Evolutionary conservation across 2,329 filamentous ascomycete species (phyloP).

Genomic region (Endocalyx cinctus): DNA sequence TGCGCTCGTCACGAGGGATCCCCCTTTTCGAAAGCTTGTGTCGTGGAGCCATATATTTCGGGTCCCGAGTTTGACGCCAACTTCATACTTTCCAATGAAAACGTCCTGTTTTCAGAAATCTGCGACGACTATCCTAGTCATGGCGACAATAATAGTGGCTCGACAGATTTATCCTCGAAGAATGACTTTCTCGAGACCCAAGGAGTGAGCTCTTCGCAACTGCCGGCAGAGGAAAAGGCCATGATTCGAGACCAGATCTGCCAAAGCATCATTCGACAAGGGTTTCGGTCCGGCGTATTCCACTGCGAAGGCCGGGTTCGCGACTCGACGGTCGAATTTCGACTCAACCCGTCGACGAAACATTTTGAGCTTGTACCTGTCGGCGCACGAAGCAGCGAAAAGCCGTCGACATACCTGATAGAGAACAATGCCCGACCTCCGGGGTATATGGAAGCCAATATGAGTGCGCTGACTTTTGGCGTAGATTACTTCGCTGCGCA

Average conservation of each 20-base stretch:
- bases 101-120: slow-evolving; percentile 35
- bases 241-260: slow-evolving; percentile 14
- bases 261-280: slow-evolving; percentile 15
- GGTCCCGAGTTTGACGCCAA: slow-evolving; percentile 40
- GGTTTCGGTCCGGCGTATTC: slow-evolving; percentile 23
- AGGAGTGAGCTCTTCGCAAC: slow-evolving; percentile 17
- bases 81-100: slow-evolving; percentile 32
- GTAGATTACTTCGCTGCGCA: not conserved
- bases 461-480: not conserved
- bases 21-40: slow-evolving; percentile 23
- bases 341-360: not conserved
- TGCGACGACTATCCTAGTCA: slow-evolving; percentile 32
- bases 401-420: not conserved
- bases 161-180: no score
- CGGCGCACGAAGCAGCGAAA: not conserved
- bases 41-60: slow-evolving; percentile 35
- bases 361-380: no score
- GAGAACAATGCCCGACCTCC: not conserved
- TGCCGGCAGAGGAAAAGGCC: slow-evolving; percentile 15
- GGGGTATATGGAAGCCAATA: not conserved
- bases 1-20: not conserved
- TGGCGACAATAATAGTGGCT: slow-evolving; percentile 15
- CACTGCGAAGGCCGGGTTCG: slow-evolving; percentile 26
- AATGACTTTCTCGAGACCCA: slow-evolving; percentile 21
- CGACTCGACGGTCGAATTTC: slow-evolving; percentile 17